Percentiles rank a stretch among this genome's conserved stretches.
These are phyloP conservation scores for Arthroderma uncinatum DNA, from an alignment of 2,329 filamentous ascomycete species.

Conservation along the genomic window DNA sequence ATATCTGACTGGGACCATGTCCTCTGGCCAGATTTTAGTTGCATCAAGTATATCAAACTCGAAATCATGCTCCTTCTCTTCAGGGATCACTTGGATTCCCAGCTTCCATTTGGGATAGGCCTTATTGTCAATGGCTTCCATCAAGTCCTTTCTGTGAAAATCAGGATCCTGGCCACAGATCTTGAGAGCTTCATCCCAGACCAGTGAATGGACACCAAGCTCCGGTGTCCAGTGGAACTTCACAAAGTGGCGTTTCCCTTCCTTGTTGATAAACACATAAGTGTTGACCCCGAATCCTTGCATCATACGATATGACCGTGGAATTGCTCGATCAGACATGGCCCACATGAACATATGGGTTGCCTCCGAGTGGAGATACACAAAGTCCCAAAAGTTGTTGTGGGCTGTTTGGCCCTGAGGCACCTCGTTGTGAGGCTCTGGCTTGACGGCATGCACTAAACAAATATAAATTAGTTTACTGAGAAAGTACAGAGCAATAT, in stretches of 20 bases:
- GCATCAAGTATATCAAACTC: slow-evolving; percentile 79
- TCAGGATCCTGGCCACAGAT: slow-evolving; percentile 64
- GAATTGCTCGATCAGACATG: slow-evolving; percentile 64
- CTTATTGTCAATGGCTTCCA: slow-evolving; percentile 61
- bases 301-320: slow-evolving; percentile 71
- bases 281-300: slow-evolving; percentile 79
- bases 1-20: slow-evolving; percentile 61
- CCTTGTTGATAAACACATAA: slow-evolving; percentile 55
- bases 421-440: slow-evolving; percentile 58
- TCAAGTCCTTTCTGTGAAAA: slow-evolving; percentile 68
- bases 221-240: slow-evolving; percentile 70
- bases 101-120: slow-evolving; percentile 69
- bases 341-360: slow-evolving; percentile 73
- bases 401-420: slow-evolving; percentile 61
- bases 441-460: slow-evolving; percentile 48
- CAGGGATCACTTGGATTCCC: slow-evolving; percentile 66
- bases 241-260: slow-evolving; percentile 60
- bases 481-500: neutral
- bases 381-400: slow-evolving; percentile 70
- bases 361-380: slow-evolving; percentile 55
- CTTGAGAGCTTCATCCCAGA: slow-evolving; percentile 70
- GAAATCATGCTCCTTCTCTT: slow-evolving; percentile 61
- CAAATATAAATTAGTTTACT: slow-evolving; percentile 6
- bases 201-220: slow-evolving; percentile 62
- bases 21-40: slow-evolving; percentile 78